Conservation (phyloP, 2,329 filamentous ascomycete species). For the Colletotrichum musicola region DNA sequence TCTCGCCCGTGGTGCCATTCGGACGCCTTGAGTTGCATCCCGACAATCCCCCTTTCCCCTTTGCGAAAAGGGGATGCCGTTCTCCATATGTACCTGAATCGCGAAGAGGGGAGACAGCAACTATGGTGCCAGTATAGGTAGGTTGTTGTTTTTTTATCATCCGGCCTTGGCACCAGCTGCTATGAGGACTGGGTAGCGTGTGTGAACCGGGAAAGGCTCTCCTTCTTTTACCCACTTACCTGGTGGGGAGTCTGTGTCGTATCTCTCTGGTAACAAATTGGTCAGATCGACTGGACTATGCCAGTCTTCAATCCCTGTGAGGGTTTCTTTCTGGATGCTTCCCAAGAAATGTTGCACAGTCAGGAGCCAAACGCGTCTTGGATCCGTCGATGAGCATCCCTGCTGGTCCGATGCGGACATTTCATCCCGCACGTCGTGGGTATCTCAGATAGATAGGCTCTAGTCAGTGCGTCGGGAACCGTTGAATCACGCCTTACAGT, state of each 20-base stretch:
- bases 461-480: not conserved
- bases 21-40: conserved; percentile 16
- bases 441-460: not conserved
- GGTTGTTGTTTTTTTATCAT: conserved; percentile 3
- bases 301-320: conserved; percentile 7
- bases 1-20: conserved; percentile 1
- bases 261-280: not conserved
- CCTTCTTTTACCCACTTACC: conserved; percentile 1
- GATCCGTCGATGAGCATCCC: not conserved
- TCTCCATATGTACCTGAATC: conserved; percentile 8
- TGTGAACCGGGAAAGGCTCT: not conserved
- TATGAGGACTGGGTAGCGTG: too few species aligned
- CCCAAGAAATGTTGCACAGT: conserved; percentile 2
- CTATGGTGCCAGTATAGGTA: not conserved
- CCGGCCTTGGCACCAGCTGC: not conserved
- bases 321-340: not conserved
- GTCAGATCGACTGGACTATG: not conserved
- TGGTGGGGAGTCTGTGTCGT: not conserved
- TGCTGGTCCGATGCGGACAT: not conserved
- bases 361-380: not conserved
- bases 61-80: not conserved
- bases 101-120: not conserved
- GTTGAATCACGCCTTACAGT: too few species aligned
- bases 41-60: not conserved
- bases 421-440: not conserved